Evolutionary conservation across 1,139 yeast genomes (phyloP), one percentile per base, ranked within the genome.

Genomic region (Magnusiomyces sp.): DNA sequence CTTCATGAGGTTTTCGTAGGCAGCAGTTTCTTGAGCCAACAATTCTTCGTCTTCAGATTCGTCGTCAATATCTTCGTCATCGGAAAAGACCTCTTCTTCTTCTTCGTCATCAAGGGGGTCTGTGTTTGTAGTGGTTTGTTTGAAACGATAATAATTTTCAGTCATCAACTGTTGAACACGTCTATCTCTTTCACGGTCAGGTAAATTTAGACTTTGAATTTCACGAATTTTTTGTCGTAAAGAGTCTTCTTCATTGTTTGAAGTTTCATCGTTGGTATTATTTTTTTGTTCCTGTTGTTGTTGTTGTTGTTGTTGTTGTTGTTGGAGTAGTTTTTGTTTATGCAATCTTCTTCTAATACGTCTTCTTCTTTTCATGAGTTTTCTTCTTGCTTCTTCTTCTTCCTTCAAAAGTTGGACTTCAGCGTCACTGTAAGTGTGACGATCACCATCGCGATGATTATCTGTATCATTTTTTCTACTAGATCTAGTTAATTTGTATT

Each of bases 141-240:
- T 61, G 23, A 72, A 74, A 55, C 75, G 75, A 56, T 76, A 73
- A 60, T 79, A 81, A 53, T 79, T 79, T 7, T 85, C 84, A 74
- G 87, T 83, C 95, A 87, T 86, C 48, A 87, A 68, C 54, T 77
- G 71, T 45, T 90, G 94, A 34, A 86, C 83, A 55, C 80, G 62
- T 63, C 75, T 71, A 55, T 81, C 78, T 61, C 84, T 81, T 59
- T 76, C 77, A 46, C 71, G 62, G 55, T 83, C 83, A 41, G 69
- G 61, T 37, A 82, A 66, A 2, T 63, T 64, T 50, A 79, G 65
- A 2, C 65, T 64, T 52, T 81, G 77, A 48, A 85, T 83, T 47
- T 70, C 71, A 54, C 75, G 76, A 48, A 85, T 84, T 59, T 78
- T 72, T 34, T 64, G 64, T 49, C 94, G 70, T 41, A 84, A 53